A percentile compares a stretch with the other conserved stretches of the same genome.
These are phyloP conservation scores for Chlamydomonas reinhardtii DNA, from an alignment of 163 green algal species.

Conservation along the genomic window DNA sequence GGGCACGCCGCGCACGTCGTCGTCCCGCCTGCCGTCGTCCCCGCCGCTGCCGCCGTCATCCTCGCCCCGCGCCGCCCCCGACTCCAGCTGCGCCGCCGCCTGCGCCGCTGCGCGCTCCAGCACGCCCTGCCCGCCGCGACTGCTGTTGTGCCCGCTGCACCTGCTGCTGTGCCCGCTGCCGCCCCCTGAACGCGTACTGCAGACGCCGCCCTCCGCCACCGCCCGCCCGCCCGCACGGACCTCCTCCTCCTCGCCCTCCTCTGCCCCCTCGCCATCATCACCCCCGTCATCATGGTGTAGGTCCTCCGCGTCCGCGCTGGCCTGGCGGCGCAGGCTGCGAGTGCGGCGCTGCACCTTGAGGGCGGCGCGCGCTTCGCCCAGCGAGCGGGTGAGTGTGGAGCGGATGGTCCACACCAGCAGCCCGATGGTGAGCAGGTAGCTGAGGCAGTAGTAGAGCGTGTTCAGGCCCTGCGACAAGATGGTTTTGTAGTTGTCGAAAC, in stretches of 20 bases:
- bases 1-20: neutral
- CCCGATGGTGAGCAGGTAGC: slow-evolving; percentile 13
- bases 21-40: neutral
- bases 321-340: too few relatives aligned
- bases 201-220: neutral
- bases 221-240: neutral
- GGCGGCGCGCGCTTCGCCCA: neutral
- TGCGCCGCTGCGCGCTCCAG: slow-evolving; percentile 13
- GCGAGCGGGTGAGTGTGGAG: neutral
- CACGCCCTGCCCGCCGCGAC: neutral
- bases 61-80: too few relatives aligned
- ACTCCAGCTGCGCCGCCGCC: slow-evolving; percentile 17
- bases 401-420: slow-evolving; percentile 25
- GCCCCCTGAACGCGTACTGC: neutral
- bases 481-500: too few relatives aligned
- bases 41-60: too few relatives aligned
- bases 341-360: too few relatives aligned
- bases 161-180: too few relatives aligned
- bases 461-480: neutral
- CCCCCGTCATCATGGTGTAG: too few relatives aligned
- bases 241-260: neutral
- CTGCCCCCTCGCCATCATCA: neutral
- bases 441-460: neutral
- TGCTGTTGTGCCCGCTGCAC: neutral
- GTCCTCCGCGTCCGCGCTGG: too few relatives aligned